These are phyloP conservation scores for Colletotrichum sp. DNA, from an alignment of 2,329 filamentous ascomycete species.

Conservation along the genomic window DNA sequence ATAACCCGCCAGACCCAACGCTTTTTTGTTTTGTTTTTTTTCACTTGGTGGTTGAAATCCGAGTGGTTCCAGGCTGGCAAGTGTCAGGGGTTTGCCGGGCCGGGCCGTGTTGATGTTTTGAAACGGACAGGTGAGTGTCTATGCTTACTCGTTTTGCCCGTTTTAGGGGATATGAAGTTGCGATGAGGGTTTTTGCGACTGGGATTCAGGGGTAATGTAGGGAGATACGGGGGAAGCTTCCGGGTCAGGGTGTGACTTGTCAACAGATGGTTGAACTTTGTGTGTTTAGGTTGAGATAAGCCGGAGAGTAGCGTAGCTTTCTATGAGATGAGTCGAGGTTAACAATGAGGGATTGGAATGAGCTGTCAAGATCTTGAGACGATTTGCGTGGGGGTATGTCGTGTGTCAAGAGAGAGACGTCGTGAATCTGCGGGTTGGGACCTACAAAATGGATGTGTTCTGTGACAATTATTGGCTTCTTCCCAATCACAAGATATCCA, in stretches of 20 bases:
- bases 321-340: neutral
- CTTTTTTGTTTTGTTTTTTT: neutral
- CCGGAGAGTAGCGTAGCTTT: neutral
- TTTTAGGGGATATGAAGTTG: neutral
- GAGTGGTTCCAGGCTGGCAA: neutral
- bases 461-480: fast-evolving
- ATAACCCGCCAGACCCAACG: neutral
- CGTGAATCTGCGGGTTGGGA: fast-evolving
- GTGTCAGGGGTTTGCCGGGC: neutral
- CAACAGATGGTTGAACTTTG: neutral
- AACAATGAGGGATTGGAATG: neutral
- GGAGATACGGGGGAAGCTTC: neutral
- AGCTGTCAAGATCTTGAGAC: neutral
- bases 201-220: neutral
- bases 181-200: neutral
- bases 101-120: neutral
- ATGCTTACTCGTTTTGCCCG: neutral
- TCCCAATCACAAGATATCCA: neutral
- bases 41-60: neutral
- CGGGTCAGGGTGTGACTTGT: neutral
- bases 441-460: neutral
- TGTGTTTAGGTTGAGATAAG: neutral
- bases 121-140: neutral
- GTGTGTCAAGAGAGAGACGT: neutral
- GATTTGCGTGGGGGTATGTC: neutral